A percentile compares a stretch with the other conserved stretches of the same genome.
These are phyloP conservation scores for Conoideocrella luteorostrata DNA, from an alignment of 2,329 filamentous ascomycete genomes.

Conservation along the genomic window DNA sequence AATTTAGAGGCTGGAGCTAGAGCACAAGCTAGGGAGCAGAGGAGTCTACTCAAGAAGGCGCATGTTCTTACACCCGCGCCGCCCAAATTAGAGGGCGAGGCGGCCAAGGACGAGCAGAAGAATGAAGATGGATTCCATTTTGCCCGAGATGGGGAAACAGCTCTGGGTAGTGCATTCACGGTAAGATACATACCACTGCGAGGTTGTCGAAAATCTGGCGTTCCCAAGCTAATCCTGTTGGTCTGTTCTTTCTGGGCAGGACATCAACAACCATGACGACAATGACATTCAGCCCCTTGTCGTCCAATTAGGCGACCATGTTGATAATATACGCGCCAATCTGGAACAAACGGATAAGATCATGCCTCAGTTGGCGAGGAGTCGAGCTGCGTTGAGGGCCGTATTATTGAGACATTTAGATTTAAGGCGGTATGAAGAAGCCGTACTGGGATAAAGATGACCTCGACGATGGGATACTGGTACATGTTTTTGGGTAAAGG, in stretches of 20 bases:
- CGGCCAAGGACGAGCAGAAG: slow-evolving; percentile 4
- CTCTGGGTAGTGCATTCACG: slow-evolving; percentile 11
- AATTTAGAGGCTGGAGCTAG: slow-evolving; percentile 50
- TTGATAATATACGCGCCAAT: slow-evolving; percentile 50
- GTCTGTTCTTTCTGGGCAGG: not conserved
- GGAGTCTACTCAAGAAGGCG: slow-evolving; percentile 41
- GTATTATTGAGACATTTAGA: slow-evolving; percentile 41
- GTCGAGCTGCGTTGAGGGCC: slow-evolving; percentile 42
- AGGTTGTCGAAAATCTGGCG: no score
- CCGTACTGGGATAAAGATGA: slow-evolving; percentile 38
- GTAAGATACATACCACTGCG: slow-evolving; percentile 10
- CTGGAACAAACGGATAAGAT: slow-evolving; percentile 48
- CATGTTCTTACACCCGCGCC: slow-evolving; percentile 42
- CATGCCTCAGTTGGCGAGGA: slow-evolving; percentile 40
- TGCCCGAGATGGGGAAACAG: slow-evolving; percentile 1
- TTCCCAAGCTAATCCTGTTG: no score
- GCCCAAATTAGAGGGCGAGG: slow-evolving; percentile 9
- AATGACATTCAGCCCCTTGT: slow-evolving; percentile 39
- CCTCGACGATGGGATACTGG: no score
- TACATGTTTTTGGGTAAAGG: no score
- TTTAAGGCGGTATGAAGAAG: slow-evolving; percentile 38
- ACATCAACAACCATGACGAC: slow-evolving; percentile 20
- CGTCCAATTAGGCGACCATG: slow-evolving; percentile 45
- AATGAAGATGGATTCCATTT: slow-evolving; percentile 6
- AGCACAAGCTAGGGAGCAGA: slow-evolving; percentile 45